Base-by-base conservation (phyloP, 805 yeast species). In the Spathaspora girioi region DNA sequence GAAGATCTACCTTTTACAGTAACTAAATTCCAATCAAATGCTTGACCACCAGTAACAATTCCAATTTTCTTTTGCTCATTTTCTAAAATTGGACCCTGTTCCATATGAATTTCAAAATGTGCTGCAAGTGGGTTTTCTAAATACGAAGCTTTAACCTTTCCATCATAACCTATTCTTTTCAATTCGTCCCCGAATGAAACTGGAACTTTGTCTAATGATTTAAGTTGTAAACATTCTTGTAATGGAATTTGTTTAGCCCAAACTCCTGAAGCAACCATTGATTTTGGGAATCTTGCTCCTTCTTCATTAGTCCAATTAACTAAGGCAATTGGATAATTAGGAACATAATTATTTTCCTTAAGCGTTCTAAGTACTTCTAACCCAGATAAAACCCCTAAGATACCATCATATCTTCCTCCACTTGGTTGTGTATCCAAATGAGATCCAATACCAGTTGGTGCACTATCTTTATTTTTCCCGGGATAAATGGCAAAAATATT, bases 371-470 rank as follows among this genome's bases (percentile, higher is more conserved):
- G 65, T 5, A 86, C 83, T 65, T 86, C 89, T 45, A 86, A 67
- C 1, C 89, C 90, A 9, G 85, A 67, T 44, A 84, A 68, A 5
- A 86, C 90, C 17, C 92, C 92, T 38, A 76, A 73, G 40, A 86
- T 81, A 45, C 91, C 92, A 60, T 86, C 92, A 59, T 85, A 86
- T 53, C 89, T 73, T 10, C 92, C 91, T 40, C 91, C 92, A 7
- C 85, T 82, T 29, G 91, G 91, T 66, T 86, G 91, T 0, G 92
- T 86, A 59, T 86, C 92, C 51, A 86, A 67, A 65, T 86, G 91
- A 0, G 89, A 84, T 0, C 91, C 91, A 53, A 85, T 82, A 14
- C 81, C 89, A 1, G 83, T 83, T 14, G 90, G 86, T 23, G 26
- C 26, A 3, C 75, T 63, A 1, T 73, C 76, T 0, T 49, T 54